Conservation (phyloP, 352 stramenopile genomes). For the Globisporangium radiosum region DNA sequence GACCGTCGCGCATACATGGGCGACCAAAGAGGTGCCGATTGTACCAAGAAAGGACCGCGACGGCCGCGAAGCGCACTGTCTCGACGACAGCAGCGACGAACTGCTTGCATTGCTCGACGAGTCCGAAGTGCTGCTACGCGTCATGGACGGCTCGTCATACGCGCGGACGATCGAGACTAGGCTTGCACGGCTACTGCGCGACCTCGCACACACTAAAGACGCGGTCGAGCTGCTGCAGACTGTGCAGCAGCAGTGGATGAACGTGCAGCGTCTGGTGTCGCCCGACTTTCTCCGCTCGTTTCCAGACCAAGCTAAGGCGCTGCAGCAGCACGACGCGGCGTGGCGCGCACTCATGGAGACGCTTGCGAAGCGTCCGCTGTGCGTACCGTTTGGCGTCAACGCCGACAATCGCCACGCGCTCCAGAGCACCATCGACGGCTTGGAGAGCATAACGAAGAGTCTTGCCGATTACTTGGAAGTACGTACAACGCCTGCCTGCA, state of each 20-base stretch:
- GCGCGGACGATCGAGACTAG: conserved; percentile 40
- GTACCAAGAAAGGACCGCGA: conserved; percentile 48
- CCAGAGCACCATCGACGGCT: conserved; percentile 35
- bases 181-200: conserved; percentile 37
- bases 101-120: conserved; percentile 55
- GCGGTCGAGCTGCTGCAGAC: conserved; percentile 44
- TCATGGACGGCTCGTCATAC: conserved; percentile 71
- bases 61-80: conserved; percentile 38
- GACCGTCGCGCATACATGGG: conserved; percentile 51
- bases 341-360: conserved; percentile 47
- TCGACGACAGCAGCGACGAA: conserved; percentile 59
- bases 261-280: conserved; percentile 53
- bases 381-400: conserved; percentile 48
- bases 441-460: conserved; percentile 38
- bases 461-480: conserved; percentile 57
- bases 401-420: conserved; percentile 36
- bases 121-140: conserved; percentile 60
- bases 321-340: conserved; percentile 42
- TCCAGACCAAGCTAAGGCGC: conserved; percentile 43
- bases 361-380: conserved; percentile 41
- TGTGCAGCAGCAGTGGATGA: conserved; percentile 63
- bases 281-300: conserved; percentile 55
- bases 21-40: conserved; percentile 45
- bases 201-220: conserved; percentile 42
- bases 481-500: background rate